A percentile compares a stretch with the other conserved stretches of the same genome.
Evolutionary conservation across 495 filamentous ascomycete genomes (phyloP).

Genomic region (Penicilliopsis zonata): DNA sequence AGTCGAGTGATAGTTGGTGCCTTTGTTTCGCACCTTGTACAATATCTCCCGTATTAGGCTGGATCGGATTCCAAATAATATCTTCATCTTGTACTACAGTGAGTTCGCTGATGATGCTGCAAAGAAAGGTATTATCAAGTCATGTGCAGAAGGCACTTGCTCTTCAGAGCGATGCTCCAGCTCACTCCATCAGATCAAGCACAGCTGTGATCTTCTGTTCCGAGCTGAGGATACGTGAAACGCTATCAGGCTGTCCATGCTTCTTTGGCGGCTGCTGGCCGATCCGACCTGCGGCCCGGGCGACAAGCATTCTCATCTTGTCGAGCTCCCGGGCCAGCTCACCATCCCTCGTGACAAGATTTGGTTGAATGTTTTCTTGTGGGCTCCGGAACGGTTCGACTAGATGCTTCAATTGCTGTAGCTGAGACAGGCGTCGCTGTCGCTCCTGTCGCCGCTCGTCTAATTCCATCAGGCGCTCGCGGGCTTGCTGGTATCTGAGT

Average conservation of each 20-base stretch:
- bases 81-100: no score
- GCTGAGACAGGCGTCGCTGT: constrained; percentile 41
- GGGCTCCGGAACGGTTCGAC: constrained; percentile 47
- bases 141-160: no score
- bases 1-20: no score
- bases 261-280: constrained; percentile 18
- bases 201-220: constrained; percentile 24
- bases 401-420: constrained; percentile 43
- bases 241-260: constrained; percentile 5
- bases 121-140: no score
- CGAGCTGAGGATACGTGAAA: constrained; percentile 17
- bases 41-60: no score
- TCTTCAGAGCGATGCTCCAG: no score
- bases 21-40: no score
- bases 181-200: constrained; percentile 26
- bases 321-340: constrained; percentile 61
- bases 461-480: constrained; percentile 36
- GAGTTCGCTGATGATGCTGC: no score
- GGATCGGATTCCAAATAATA: no score
- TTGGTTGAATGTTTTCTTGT: constrained; percentile 55
- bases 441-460: constrained; percentile 39
- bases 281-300: constrained; percentile 54
- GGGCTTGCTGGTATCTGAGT: constrained; percentile 46
- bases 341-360: constrained; percentile 64
- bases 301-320: constrained; percentile 63